phyloP scores from a whole-genome alignment of 345 rosid species.

The Corchorus olitorius region DNA sequence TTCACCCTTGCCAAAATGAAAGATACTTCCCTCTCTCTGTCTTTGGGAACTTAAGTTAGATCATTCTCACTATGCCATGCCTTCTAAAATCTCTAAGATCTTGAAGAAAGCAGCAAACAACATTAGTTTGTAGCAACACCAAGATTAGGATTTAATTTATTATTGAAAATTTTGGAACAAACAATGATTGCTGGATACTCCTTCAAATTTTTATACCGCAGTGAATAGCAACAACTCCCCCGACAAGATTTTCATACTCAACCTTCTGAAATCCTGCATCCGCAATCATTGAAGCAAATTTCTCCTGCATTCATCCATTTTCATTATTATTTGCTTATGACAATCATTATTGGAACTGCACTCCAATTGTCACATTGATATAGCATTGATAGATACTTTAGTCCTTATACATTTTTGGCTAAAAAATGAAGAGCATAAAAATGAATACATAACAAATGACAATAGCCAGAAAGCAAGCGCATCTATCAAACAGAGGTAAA shows the following conservation, averaged over 20 bases:
- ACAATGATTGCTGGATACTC: background rate
- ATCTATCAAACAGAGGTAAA: no score
- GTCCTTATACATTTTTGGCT: no score
- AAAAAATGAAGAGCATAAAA: background rate
- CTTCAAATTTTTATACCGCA: constrained; percentile 70
- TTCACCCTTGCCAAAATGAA: no score
- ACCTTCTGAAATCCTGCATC: constrained; percentile 94
- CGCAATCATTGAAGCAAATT: constrained; percentile 84
- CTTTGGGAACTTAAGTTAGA: background rate
- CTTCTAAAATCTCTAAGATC: background rate
- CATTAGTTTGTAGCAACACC: background rate
- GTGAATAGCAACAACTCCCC: constrained; percentile 93
- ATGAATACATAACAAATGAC: no score
- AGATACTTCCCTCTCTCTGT: no score
- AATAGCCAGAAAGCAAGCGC: no score
- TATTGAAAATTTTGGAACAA: background rate
- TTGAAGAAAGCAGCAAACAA: background rate
- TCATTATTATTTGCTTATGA: background rate
- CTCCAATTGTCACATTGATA: background rate
- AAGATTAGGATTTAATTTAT: background rate
- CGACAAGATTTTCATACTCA: constrained; percentile 92
- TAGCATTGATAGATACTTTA: no score
- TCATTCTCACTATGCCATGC: background rate
- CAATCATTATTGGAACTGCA: background rate
- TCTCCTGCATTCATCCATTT: constrained; percentile 54